Conservation (phyloP, 768 basidiomycete species). For the Artomyces pyxidatus region DNA sequence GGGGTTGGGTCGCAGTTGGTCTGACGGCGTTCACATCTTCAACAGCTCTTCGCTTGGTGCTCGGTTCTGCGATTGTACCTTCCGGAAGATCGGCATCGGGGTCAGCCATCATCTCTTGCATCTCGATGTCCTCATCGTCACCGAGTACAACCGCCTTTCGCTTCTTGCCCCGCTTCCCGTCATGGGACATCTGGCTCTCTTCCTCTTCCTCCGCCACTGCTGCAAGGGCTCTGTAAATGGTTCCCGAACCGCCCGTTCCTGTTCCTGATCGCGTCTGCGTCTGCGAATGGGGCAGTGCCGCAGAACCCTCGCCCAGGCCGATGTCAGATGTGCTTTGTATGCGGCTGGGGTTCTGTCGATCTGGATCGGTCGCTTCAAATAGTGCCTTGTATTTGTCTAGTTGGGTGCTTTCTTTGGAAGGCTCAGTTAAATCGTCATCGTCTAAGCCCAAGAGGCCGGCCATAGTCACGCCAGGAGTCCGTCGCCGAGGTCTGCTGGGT, state of each 20-base stretch:
- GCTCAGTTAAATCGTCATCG: not conserved
- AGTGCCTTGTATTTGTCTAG: slow-evolving; percentile 15
- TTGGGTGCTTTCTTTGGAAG: slow-evolving; percentile 1
- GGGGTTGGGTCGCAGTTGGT: not conserved
- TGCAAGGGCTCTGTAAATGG: not conserved
- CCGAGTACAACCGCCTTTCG: slow-evolving; percentile 28
- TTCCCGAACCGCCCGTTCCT: not conserved
- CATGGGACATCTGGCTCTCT: not conserved
- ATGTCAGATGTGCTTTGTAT: not conserved
- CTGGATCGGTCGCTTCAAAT: slow-evolving; percentile 15
- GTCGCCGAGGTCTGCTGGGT: not conserved
- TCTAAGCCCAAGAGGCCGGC: not conserved
- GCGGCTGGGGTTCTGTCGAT: not conserved
- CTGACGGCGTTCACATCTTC: slow-evolving; percentile 30
- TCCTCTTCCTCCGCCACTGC: slow-evolving; percentile 8
- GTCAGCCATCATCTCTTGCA: slow-evolving; percentile 19
- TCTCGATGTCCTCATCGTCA: slow-evolving; percentile 32
- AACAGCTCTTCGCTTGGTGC: slow-evolving; percentile 35
- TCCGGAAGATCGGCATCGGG: not conserved
- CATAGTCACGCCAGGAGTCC: not conserved
- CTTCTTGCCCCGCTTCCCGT: slow-evolving; percentile 24
- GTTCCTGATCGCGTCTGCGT: slow-evolving; percentile 1
- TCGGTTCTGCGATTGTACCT: not conserved
- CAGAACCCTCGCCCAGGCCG: not conserved
- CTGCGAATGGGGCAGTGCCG: not conserved